Evolutionary conservation across 352 stramenopile species (phyloP), one percentile per base, ranked within the genome.

Genomic region (Globisporangium uncinulatum): DNA sequence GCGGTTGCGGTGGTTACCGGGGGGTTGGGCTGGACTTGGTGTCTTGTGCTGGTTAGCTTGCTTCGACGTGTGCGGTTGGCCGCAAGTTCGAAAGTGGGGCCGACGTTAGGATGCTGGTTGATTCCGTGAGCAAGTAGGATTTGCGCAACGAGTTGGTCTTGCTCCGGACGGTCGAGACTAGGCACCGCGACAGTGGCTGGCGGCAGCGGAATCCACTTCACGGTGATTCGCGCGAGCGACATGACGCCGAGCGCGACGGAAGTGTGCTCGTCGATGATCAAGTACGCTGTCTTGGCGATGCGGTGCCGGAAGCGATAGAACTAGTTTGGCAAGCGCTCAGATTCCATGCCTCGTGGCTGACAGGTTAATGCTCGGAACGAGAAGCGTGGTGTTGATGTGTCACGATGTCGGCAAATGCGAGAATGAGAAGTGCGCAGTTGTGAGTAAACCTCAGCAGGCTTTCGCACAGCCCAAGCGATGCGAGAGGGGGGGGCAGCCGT

Each of bases 241-340:
- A 32, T 29, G 15, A 20, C 20, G 24, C 21, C 46, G 8, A 37
- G 53, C 20, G 54, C 29, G 45, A 47, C 9, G 42, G 57, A 48
- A 5, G 65, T 49, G 51, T 67, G 71, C 54, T 72, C 57, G 6
- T 57, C n/a, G n/a, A 71, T 57, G 54, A 70, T 24, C 0, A 61
- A 61, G 45, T 69, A 76, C 39, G 70, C 56, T 9, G 69, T 64
- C 37, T 71, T 54, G 19, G 54, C 44, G 34, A 71, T 60, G 9
- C 61, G 63, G 50, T 61, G 61, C 34, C 56, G 61, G 41, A 71
- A 59, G 9, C 54, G 43, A 21, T 56, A 56, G 34, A 46, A 14
- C 50, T 47, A 34, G 6, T 20, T 15, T n/a, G 29, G 32, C 34
- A 56, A 36, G 19, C 50, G 34, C 29, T 44, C 37, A 34, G 37